Evolutionary conservation across 2,329 filamentous ascomycete species (phyloP), one percentile per base, ranked within the genome.

Genomic region (Aspergillus sp.): DNA sequence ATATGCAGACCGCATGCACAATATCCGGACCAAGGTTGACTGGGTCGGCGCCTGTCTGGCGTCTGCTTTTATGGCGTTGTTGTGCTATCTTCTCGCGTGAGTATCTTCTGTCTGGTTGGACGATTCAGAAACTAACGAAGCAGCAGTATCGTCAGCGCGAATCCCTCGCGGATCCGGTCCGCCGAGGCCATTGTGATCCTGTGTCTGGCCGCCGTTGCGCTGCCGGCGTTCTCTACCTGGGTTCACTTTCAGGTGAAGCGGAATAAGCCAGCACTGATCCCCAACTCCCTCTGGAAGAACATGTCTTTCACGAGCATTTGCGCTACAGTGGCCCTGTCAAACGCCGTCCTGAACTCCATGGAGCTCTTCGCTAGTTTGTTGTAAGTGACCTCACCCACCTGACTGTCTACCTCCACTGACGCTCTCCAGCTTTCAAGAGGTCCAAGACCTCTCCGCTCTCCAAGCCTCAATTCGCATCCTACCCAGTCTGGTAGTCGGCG

Each of bases 231-330:
- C 61, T 67, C 80, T 41, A 62, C 70, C 9, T 87, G 83, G 83
- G 76, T 83, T 45, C 72, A 74, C 10, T 70, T 71, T 3, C 80
- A 79, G 45, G 77, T 79, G 45, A 70, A 67, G 10, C 60, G 65
- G 0, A 71, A 72, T 9, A 72, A 71, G 2, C 78, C 82, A 11
- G 82, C 82, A 0, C 64, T 87, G 6, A 85, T 87, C 19, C 84
- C 84, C 0, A 86, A 87, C 62, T 78, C 76, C 0, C 67, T 87
- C 0, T 87, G 84, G 84, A 75, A 69, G n/a, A 85, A 83, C 42
- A 64, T 67, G 0, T 67, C 78, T 2, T 87, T 87, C 59, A 78
- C 80, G 0, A 75, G 70, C 21, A 78, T 83, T 17, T 87, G 84
- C 59, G 58, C 78, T 3, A 79, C 74, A 4, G 71, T 82, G 1